These are phyloP conservation scores for Corymbia citriodora DNA, from an alignment of 441 rosid genomes.

Conservation along the genomic window DNA sequence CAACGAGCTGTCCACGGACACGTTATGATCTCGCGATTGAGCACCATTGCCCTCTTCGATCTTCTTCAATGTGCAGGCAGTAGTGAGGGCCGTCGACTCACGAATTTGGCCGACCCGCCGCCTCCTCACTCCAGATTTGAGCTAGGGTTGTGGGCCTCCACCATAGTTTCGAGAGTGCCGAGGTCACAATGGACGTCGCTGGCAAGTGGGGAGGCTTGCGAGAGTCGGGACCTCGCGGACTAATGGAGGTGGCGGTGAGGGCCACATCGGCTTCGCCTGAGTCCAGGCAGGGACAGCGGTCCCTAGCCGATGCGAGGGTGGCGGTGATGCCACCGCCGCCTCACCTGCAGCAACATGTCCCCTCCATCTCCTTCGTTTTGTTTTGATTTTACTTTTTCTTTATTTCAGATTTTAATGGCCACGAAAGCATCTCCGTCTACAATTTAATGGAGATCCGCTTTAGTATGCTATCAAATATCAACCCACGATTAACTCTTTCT, in stretches of 20 bases:
- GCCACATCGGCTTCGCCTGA: not conserved
- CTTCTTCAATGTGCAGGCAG: not conserved
- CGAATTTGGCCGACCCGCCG: not conserved
- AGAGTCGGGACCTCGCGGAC: not conserved
- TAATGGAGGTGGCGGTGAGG: not conserved
- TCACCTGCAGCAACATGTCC: not conserved
- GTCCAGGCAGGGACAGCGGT: not conserved
- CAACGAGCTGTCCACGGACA: not conserved
- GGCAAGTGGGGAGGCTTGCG: not conserved
- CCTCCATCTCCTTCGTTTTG: not conserved
- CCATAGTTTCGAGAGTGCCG: not conserved
- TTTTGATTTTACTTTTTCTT: not conserved
- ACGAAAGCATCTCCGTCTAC: not conserved
- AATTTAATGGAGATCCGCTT: not conserved
- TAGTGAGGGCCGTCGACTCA: not conserved
- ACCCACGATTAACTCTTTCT: not conserved
- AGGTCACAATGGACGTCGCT: not conserved
- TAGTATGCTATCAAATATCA: not conserved
- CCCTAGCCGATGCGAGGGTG: not conserved
- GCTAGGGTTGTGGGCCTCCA: not conserved
- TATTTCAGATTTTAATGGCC: not conserved
- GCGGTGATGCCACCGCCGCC: not conserved
- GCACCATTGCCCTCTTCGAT: not conserved
- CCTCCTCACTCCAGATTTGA: not conserved
- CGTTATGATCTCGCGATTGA: not conserved